Base-by-base conservation (phyloP, 225 moss, liverwort and hornwort genomes). In the Neckera pumila region DNA sequence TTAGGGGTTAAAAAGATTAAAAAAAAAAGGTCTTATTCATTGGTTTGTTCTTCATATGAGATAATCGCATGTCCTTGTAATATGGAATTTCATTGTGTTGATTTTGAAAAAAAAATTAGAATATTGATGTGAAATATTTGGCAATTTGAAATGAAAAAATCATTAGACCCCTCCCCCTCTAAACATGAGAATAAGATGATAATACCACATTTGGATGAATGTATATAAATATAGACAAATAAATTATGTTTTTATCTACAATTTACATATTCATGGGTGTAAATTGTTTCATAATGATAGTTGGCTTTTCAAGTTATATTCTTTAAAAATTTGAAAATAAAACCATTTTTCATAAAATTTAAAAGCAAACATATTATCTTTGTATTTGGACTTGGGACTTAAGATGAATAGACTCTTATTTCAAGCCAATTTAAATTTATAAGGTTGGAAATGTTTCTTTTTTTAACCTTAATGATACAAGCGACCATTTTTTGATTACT, bases 151-250 rank as follows among this genome's bases (percentile, higher is more conserved):
- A 27, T 42, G 27, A 72, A 45, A 42, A 1, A 27, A 16, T 72
- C 0, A 0, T 27, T 72, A 27, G 27, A 17, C 5, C 0, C 27
- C 10, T 5, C 6, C 6, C 0, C 1, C 2, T n/a, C n/a, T n/a
- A 28, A 45, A 72, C 10, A 16, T 10, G 6, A 72, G 28, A 28
- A 3, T 27, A 43, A 17, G 10, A 16, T 28, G 28, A 28, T 45
- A 43, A 28, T 27, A 43, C 3, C 17, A 72, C 27, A 27, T 72
- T 10, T 72, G 5, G 10, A 72, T 43, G 27, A 72, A 17, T 72
- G 9, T 16, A 43, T 2, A 72, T 17, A 72, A 43, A 72, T 72
- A 28, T 45, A 10, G 28, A 72, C 10, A 6, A 72, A 72, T 72
- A 43, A 72, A 72, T 27, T 10, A 43, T 72, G 5, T 5, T 28